phyloP scores from a whole-genome alignment of 176 grass and related monocot species.

The Panicum miliaceum region DNA sequence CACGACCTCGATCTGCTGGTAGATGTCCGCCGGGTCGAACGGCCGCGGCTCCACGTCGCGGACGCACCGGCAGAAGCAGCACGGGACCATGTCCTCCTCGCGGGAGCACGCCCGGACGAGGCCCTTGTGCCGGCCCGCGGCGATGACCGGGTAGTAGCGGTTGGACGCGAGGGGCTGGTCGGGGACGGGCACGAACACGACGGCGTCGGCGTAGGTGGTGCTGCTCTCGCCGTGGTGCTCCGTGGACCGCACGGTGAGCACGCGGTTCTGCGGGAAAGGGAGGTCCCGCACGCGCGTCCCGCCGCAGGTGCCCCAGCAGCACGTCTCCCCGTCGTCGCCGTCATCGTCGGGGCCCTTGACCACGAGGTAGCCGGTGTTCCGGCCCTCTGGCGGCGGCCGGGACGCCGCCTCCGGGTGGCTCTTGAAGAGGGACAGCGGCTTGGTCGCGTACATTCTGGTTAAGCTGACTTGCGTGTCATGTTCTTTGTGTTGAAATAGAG shows the following conservation, averaged over 20 bases:
- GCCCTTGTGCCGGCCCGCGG: constrained; percentile 46
- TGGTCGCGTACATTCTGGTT: constrained; percentile 58
- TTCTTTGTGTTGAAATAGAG: constrained; percentile 6
- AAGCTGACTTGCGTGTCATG: not conserved
- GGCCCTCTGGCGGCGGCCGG: constrained; percentile 40
- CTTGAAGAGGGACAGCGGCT: constrained; percentile 50
- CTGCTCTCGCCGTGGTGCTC: constrained; percentile 25
- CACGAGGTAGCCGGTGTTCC: constrained; percentile 44
- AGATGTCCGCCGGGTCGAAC: constrained; percentile 62
- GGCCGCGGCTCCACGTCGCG: constrained; percentile 46
- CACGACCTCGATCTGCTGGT: constrained; percentile 73
- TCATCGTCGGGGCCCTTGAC: constrained; percentile 38
- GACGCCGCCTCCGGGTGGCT: constrained; percentile 37
- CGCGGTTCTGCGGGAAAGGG: constrained; percentile 64
- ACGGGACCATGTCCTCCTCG: constrained; percentile 57
- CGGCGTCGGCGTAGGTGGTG: constrained; percentile 36
- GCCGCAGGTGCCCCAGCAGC: constrained; percentile 56
- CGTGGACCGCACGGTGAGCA: constrained; percentile 50
- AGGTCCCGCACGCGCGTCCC: constrained; percentile 52
- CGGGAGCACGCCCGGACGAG: constrained; percentile 55
- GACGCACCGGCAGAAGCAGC: constrained; percentile 59
- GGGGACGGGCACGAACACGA: constrained; percentile 68
- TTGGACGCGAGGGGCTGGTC: constrained; percentile 57
- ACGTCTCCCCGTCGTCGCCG: constrained; percentile 7
- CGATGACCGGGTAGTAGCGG: constrained; percentile 65